Evolutionary conservation across 1,284 basidiomycete genomes (phyloP).

Genomic region (Apiotrichum gracile): DNA sequence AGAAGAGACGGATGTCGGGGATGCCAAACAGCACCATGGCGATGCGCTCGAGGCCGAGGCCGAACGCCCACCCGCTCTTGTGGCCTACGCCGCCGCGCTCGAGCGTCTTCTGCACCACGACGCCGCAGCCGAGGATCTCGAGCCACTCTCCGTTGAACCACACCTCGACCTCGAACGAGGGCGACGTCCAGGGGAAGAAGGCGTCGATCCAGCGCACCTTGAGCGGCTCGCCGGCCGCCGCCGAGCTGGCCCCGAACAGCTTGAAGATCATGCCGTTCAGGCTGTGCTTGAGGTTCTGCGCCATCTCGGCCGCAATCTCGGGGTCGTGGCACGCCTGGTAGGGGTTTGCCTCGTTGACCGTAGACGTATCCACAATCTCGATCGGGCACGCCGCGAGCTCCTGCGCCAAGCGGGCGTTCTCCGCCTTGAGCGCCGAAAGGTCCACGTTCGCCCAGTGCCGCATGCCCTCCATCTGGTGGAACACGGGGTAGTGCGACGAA

Average conservation of each 20-base stretch:
- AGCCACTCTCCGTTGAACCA: slow-evolving; percentile 96
- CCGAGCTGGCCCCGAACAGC: slow-evolving; percentile 64
- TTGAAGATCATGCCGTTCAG: slow-evolving; percentile 81
- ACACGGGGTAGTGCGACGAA: slow-evolving; percentile 91
- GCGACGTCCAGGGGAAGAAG: slow-evolving; percentile 95
- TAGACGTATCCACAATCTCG: slow-evolving; percentile 77
- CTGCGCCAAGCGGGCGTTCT: slow-evolving; percentile 56
- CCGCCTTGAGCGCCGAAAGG: slow-evolving; percentile 39
- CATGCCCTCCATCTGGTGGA: slow-evolving; percentile 98
- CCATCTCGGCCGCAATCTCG: slow-evolving; percentile 62
- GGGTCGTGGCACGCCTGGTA: slow-evolving; percentile 72
- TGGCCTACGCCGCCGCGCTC: slow-evolving; percentile 71
- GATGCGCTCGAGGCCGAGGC: slow-evolving; percentile 92
- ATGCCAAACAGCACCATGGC: slow-evolving; percentile 97
- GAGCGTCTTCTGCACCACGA: slow-evolving; percentile 82
- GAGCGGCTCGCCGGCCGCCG: slow-evolving; percentile 57
- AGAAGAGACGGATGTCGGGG: slow-evolving; percentile 98
- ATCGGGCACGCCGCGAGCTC: slow-evolving; percentile 66
- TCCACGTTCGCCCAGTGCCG: slow-evolving; percentile 58
- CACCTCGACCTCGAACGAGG: slow-evolving; percentile 96
- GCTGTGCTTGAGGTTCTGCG: slow-evolving; percentile 81
- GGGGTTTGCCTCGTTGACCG: slow-evolving; percentile 69
- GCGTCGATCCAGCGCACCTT: slow-evolving; percentile 95
- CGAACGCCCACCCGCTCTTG: slow-evolving; percentile 97
- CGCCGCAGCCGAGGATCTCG: slow-evolving; percentile 91